These are phyloP conservation scores for Anisodus tanguticus DNA, from an alignment of 257 asterid genomes.

Conservation along the genomic window DNA sequence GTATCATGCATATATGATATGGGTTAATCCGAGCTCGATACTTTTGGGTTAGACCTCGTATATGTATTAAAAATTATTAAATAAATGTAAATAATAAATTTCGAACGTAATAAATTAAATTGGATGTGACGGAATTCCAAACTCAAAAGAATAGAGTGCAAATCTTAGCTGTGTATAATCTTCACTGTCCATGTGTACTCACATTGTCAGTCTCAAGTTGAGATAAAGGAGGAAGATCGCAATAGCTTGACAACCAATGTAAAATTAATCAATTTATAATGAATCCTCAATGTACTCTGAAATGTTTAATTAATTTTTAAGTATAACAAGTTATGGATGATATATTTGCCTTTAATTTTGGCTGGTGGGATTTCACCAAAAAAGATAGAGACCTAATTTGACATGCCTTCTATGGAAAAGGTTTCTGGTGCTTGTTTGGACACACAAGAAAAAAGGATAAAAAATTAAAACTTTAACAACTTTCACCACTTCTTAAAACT, in stretches of 20 bases:
- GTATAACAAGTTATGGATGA: neutral
- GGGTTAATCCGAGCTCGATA: no score
- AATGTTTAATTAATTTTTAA: neutral
- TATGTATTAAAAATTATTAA: no score
- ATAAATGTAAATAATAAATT: no score
- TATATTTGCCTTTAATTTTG: neutral
- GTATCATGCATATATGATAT: no score
- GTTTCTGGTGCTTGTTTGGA: no score
- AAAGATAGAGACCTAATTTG: no score
- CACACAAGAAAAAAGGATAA: no score
- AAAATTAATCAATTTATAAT: neutral
- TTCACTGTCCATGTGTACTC: neutral
- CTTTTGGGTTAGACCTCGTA: no score
- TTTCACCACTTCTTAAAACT: no score
- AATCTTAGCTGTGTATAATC: neutral
- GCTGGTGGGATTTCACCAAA: neutral
- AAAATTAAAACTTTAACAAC: neutral
- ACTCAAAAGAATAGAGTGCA: neutral
- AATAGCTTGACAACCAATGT: neutral
- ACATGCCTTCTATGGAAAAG: neutral
- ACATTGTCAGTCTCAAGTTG: neutral
- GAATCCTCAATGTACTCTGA: neutral
- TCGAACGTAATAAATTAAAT: no score
- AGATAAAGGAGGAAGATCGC: neutral
- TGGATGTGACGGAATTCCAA: neutral